Percentiles rank a stretch among this genome's conserved stretches.
These are phyloP conservation scores for Coffea humblotiana DNA, from an alignment of 305 asterid species.

Conservation along the genomic window DNA sequence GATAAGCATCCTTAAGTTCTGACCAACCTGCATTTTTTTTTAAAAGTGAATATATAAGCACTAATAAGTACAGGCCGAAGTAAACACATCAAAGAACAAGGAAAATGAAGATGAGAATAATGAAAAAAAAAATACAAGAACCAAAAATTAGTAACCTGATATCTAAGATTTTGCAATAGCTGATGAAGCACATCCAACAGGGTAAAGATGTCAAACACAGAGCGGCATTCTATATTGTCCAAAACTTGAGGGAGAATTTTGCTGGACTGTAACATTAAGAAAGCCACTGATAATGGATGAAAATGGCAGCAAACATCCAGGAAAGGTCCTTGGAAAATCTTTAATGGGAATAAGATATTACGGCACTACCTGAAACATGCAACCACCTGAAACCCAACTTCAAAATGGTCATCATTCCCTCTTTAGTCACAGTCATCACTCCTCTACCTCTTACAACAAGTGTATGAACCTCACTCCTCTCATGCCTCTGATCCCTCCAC, in stretches of 20 bases:
- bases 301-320: neutral
- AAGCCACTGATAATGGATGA: conserved; percentile 6
- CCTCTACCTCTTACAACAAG: too few relatives aligned
- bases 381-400: too few relatives aligned
- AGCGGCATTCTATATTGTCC: conserved; percentile 58
- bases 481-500: too few relatives aligned
- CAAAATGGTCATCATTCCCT: too few relatives aligned
- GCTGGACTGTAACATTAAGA: conserved; percentile 39
- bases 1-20: conserved; percentile 57
- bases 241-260: conserved; percentile 42
- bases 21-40: conserved; percentile 38
- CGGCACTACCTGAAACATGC: too few relatives aligned
- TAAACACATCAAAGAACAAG: neutral
- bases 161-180: conserved; percentile 43
- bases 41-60: conserved; percentile 11
- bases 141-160: conserved; percentile 46
- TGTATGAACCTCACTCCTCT: too few relatives aligned
- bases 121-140: neutral
- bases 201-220: conserved; percentile 69
- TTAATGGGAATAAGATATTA: neutral
- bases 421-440: too few relatives aligned
- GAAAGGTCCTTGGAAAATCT: neutral
- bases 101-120: too few relatives aligned
- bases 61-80: neutral
- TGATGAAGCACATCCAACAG: conserved; percentile 71